Evolutionary conservation across 1,139 yeast genomes (phyloP).

Genomic region (Taphrina sp.): DNA sequence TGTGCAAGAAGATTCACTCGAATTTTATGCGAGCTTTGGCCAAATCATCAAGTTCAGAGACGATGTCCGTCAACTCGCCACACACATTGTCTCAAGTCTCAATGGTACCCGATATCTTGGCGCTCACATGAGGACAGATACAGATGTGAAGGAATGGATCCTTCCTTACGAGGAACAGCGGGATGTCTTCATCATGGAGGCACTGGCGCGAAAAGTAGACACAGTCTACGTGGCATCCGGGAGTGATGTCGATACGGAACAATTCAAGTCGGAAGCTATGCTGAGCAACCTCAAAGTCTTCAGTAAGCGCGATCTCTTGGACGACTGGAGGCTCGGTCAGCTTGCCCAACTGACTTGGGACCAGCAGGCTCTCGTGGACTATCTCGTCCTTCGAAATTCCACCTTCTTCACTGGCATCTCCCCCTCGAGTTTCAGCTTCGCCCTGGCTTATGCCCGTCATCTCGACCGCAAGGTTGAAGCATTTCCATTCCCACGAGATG

Average conservation of each 20-base stretch:
- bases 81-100: background rate
- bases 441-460: constrained; percentile 4
- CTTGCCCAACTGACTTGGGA: background rate
- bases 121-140: constrained; percentile 1
- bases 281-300: background rate
- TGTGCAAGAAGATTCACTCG: background rate
- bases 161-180: background rate
- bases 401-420: background rate
- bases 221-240: background rate
- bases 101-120: background rate
- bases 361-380: constrained; percentile 1
- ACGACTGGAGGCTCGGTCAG: background rate
- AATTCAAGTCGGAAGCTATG: background rate
- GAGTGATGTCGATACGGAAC: background rate
- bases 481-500: background rate
- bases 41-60: background rate
- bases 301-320: background rate
- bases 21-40: background rate
- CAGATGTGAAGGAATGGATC: background rate
- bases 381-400: background rate
- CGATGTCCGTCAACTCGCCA: background rate
- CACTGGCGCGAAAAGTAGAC: background rate
- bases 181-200: background rate
- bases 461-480: background rate
- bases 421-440: constrained; percentile 8